Evolutionary conservation across 805 yeast species (phyloP).

Genomic region (Candida andamanensis): DNA sequence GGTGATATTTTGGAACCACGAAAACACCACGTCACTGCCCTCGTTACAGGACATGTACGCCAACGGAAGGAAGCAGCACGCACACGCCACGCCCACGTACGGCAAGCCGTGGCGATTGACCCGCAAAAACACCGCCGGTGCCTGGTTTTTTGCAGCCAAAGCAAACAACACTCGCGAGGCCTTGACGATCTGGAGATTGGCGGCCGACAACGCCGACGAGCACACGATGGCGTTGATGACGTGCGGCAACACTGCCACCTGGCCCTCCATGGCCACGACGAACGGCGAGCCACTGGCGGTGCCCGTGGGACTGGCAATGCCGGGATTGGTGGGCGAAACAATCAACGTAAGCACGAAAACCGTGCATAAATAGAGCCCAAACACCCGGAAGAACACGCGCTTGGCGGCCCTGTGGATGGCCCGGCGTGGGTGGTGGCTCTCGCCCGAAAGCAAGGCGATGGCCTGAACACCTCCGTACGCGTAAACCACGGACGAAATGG

Average conservation of each 20-base stretch:
- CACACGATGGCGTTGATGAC: slow-evolving; percentile 35
- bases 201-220: slow-evolving; percentile 37
- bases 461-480: slow-evolving; percentile 29
- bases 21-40: slow-evolving; percentile 56
- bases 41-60: slow-evolving; percentile 39
- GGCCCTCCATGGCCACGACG: slow-evolving; percentile 34
- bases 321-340: slow-evolving; percentile 24
- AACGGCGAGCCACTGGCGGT: slow-evolving; percentile 34
- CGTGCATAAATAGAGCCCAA: slow-evolving; percentile 23
- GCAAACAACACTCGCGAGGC: slow-evolving; percentile 32
- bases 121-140: slow-evolving; percentile 29
- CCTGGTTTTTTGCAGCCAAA: slow-evolving; percentile 23
- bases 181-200: slow-evolving; percentile 23
- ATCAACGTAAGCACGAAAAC: slow-evolving; percentile 30
- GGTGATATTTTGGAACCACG: slow-evolving; percentile 53
- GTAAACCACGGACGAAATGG: slow-evolving; percentile 35
- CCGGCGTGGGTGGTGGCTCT: slow-evolving; percentile 29
- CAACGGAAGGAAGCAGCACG: slow-evolving; percentile 27
- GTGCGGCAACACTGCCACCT: slow-evolving; percentile 30
- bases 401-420: slow-evolving; percentile 24
- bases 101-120: slow-evolving; percentile 23
- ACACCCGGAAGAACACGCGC: slow-evolving; percentile 25
- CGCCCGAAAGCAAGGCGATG: slow-evolving; percentile 24
- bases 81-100: slow-evolving; percentile 12
- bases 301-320: slow-evolving; percentile 22